These are phyloP conservation scores for Coleophoma cylindrospora DNA, from an alignment of 2,329 filamentous ascomycete species.

Conservation along the genomic window DNA sequence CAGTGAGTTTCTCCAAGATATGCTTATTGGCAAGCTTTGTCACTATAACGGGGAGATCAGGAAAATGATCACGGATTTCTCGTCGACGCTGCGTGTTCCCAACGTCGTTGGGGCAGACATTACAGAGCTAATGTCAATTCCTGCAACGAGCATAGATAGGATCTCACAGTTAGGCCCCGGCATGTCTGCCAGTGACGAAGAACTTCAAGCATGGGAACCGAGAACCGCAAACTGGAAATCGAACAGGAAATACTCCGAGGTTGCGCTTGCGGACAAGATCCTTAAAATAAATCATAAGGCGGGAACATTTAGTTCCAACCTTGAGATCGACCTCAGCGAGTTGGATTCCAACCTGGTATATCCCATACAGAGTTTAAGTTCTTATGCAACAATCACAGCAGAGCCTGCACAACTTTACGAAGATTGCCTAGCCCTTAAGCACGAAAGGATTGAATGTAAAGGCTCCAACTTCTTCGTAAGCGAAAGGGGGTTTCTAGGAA, in stretches of 20 bases:
- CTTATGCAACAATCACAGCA: not conserved
- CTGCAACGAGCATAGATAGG: not conserved
- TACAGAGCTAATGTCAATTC: not conserved
- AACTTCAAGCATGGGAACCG: not conserved
- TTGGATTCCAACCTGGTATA: not conserved
- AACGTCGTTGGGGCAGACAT: not conserved
- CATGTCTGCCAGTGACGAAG: not conserved
- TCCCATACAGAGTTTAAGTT: not conserved
- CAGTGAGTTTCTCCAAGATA: not conserved
- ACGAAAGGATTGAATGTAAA: not conserved
- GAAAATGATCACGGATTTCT: not conserved
- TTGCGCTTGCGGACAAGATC: not conserved
- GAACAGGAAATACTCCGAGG: not conserved
- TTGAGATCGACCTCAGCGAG: not conserved
- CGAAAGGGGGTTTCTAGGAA: not conserved
- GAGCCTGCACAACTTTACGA: not conserved
- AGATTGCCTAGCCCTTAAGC: not conserved
- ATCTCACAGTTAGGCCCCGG: not conserved
- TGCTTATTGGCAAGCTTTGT: not conserved
- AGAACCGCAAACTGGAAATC: not conserved
- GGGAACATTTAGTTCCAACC: not conserved
- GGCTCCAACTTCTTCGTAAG: not conserved
- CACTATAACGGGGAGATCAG: not conserved
- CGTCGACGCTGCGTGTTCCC: not conserved
- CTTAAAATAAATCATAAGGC: not conserved